phyloP scores from a whole-genome alignment of 495 filamentous ascomycete genomes.

The Trichoderma asperelloides region DNA sequence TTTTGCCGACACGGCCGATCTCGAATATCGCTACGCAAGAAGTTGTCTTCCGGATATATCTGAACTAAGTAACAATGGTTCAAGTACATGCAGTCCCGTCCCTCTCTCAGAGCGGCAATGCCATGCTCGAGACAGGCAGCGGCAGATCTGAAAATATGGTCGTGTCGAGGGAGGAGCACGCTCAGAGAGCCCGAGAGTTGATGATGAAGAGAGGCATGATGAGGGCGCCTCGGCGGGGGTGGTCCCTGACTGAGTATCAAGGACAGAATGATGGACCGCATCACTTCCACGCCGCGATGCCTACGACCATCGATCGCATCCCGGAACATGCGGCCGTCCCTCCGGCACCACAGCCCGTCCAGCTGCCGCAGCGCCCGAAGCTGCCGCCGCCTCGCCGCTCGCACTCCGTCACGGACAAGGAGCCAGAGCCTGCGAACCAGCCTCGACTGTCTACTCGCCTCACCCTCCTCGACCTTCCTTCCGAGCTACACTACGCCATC shows the following conservation, averaged over 20 bases:
- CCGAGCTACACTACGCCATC: slow-evolving; percentile 49
- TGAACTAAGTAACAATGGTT: slow-evolving; percentile 9
- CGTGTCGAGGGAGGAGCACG: slow-evolving; percentile 24
- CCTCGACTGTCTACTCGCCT: slow-evolving; percentile 27
- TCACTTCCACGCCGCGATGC: background rate
- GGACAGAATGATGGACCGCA: slow-evolving; percentile 8
- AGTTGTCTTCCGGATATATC: background rate
- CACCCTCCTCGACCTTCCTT: slow-evolving; percentile 40
- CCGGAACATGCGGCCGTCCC: slow-evolving; percentile 6
- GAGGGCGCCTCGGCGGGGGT: slow-evolving; percentile 1
- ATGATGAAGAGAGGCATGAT: slow-evolving; percentile 12
- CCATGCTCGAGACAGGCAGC: slow-evolving; percentile 23
- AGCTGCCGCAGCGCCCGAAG: background rate
- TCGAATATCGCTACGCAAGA: background rate
- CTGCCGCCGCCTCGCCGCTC: slow-evolving; percentile 27
- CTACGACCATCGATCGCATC: background rate
- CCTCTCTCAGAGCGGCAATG: slow-evolving; percentile 9
- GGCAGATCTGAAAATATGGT: slow-evolving; percentile 11
- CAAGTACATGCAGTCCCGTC: background rate
- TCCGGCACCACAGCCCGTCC: background rate
- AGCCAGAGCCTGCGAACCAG: slow-evolving; percentile 31
- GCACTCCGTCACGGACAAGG: slow-evolving; percentile 41
- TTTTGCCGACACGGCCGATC: background rate
- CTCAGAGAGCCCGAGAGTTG: slow-evolving; percentile 16
- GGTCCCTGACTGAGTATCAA: background rate